Evolutionary conservation across 139 green algal species (phyloP), one percentile per base, ranked within the genome.

Genomic region (Chara braunii): DNA sequence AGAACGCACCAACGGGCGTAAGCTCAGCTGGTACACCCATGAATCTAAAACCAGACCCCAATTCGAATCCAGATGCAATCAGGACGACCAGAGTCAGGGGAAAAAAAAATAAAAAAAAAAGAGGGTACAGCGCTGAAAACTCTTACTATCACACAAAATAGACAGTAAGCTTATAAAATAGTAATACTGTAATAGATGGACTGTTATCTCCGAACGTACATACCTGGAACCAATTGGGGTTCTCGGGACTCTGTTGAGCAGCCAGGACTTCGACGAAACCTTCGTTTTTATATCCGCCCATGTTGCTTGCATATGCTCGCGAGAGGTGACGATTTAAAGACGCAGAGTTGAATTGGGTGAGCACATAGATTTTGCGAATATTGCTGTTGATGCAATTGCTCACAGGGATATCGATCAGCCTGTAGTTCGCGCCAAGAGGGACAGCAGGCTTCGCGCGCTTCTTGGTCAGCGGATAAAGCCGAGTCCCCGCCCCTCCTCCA

Each of bases 311-410:
- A 77, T 99, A 99, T 26, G 94, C 94, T 58, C 93, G 86, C 2
- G 88, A 90, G 36, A 99, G 76, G 71, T 99, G 94, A 24, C 94
- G 76, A 82, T 99, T 99, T 37, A 99, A 88, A 18, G 90, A 97
- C 8, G 94, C 94, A 12, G 86, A 95, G 85, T 99, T 99, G 90
- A 97, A 99, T 85, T 99, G 94, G 14, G 94, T 99, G 11, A 99
- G 82, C 79, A 88, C 94, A 86, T 99, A 99, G 62, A 99, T 95
- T 80, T 99, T 99, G 82, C 89, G 95, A 53, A 99, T 85, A 68
- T 91, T 89, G 77, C 75, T 89, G 88, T 99, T 99, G 70, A 99
- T 93, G 86, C 94, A 99, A 83, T 99, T 99, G 82, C 78, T 90
- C 36, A 99, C 94, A 9, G 94, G 94, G 68, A 99, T 98, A 79